Percentiles rank a stretch among this genome's conserved stretches.
Conservation (phyloP, 2,329 filamentous ascomycete species). For the Xylaria sp. region DNA sequence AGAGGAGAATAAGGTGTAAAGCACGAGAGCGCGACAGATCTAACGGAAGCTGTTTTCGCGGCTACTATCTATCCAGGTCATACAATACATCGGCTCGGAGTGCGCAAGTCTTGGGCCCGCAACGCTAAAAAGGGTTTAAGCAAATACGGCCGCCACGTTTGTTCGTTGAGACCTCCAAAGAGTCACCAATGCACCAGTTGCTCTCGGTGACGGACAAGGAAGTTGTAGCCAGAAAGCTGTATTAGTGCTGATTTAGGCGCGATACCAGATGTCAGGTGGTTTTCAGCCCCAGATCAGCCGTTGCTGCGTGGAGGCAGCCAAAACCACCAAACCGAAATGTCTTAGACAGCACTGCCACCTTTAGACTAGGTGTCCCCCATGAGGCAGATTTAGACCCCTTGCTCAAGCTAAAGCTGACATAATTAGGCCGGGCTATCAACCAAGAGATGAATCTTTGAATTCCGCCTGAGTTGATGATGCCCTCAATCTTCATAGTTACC, state of each 20-base stretch:
- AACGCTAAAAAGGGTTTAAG: too few relatives aligned
- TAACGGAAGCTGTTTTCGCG: too few relatives aligned
- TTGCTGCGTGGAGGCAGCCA: neutral
- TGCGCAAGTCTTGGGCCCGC: too few relatives aligned
- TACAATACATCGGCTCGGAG: too few relatives aligned
- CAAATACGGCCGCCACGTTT: neutral
- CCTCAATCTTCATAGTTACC: neutral
- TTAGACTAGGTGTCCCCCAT: neutral
- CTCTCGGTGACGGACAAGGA: neutral
- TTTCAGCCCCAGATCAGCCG: constrained; percentile 2
- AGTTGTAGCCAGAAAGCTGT: neutral
- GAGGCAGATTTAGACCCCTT: neutral
- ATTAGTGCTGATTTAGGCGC: neutral
- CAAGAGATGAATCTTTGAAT: neutral
- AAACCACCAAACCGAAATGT: neutral
- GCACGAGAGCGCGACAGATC: too few relatives aligned
- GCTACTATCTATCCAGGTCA: too few relatives aligned
- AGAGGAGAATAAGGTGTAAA: neutral
- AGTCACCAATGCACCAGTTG: neutral
- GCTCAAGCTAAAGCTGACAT: neutral
- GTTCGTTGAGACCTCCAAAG: neutral
- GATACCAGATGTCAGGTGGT: neutral
- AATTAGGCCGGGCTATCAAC: neutral
- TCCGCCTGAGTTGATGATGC: neutral
- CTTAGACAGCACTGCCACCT: constrained; percentile 9